Evolutionary conservation across 257 asterid species (phyloP).

Genomic region (Jaltomata sinuosa): DNA sequence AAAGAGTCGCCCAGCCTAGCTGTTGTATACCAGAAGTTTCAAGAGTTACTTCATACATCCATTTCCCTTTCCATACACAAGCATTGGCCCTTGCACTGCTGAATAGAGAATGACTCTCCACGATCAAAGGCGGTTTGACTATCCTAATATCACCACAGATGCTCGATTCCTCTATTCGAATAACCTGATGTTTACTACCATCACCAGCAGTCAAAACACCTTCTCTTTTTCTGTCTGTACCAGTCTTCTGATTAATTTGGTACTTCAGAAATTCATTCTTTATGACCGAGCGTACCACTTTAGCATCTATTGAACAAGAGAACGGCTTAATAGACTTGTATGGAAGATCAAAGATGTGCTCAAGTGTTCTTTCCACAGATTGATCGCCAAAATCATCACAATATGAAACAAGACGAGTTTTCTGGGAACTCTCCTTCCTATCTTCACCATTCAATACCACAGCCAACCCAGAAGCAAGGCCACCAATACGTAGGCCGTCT

Average conservation of each 20-base stretch:
- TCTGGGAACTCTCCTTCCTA: conserved; percentile 56
- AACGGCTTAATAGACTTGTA: conserved; percentile 49
- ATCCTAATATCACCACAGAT: conserved; percentile 74
- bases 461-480: conserved; percentile 86
- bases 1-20: conserved; percentile 92
- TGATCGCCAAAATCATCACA: conserved; percentile 87
- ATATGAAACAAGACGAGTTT: conserved; percentile 58
- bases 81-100: conserved; percentile 81
- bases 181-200: conserved; percentile 28
- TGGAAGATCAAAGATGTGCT: conserved; percentile 82
- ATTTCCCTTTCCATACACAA: conserved; percentile 94
- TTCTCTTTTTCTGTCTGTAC: conserved; percentile 27
- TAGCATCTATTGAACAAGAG: conserved; percentile 39
- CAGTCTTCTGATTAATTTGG: conserved; percentile 31
- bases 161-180: conserved; percentile 70
- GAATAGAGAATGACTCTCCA: conserved; percentile 86
- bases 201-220: conserved; percentile 47
- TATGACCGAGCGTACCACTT: conserved; percentile 47
- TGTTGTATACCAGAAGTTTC: conserved; percentile 93
- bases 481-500: conserved; percentile 64
- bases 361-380: conserved; percentile 83
- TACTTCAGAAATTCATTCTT: conserved; percentile 43
- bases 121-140: conserved; percentile 53
- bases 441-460: conserved; percentile 59
- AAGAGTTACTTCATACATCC: conserved; percentile 97